Conservation (phyloP, 768 basidiomycete genomes). For the Tubosaeta sp. region DNA sequence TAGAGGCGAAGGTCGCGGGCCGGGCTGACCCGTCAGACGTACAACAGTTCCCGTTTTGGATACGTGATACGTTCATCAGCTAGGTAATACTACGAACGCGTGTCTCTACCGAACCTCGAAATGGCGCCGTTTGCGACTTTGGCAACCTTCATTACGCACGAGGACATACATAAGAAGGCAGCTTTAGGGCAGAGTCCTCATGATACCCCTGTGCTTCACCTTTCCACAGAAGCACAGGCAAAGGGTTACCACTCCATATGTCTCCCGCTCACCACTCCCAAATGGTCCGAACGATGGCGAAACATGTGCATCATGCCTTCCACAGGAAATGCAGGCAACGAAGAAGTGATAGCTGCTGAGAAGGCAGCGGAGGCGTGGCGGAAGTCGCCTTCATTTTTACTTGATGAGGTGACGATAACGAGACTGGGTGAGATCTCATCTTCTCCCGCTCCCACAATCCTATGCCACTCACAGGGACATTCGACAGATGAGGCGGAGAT, state of each 20-base stretch:
- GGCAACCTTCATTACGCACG: constrained; percentile 25
- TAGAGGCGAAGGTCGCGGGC: not conserved
- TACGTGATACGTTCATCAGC: constrained; percentile 2
- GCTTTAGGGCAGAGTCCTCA: constrained; percentile 21
- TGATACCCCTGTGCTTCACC: constrained; percentile 46
- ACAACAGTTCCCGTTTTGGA: constrained; percentile 18
- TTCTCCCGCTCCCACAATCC: constrained; percentile 8
- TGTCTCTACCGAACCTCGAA: not conserved
- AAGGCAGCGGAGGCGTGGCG: constrained; percentile 84
- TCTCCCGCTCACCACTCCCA: constrained; percentile 83
- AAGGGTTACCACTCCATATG: constrained; percentile 76
- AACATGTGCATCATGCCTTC: constrained; percentile 76
- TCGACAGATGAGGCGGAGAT: constrained; percentile 67
- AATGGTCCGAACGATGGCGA: constrained; percentile 86
- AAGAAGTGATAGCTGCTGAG: constrained; percentile 44
- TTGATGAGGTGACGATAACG: constrained; percentile 86
- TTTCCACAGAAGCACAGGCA: constrained; percentile 47
- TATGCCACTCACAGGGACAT: constrained; percentile 14
- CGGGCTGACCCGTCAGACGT: no score
- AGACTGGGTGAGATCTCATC: constrained; percentile 52
- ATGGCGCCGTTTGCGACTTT: constrained; percentile 29
- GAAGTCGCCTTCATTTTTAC: constrained; percentile 68
- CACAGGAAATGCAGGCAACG: constrained; percentile 32
- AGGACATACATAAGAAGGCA: constrained; percentile 38
- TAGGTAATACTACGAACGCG: not conserved